Percentiles rank a stretch among this genome's conserved stretches.
Evolutionary conservation across 1,284 basidiomycete species (phyloP).

Genomic region (Golubevia pallescens): DNA sequence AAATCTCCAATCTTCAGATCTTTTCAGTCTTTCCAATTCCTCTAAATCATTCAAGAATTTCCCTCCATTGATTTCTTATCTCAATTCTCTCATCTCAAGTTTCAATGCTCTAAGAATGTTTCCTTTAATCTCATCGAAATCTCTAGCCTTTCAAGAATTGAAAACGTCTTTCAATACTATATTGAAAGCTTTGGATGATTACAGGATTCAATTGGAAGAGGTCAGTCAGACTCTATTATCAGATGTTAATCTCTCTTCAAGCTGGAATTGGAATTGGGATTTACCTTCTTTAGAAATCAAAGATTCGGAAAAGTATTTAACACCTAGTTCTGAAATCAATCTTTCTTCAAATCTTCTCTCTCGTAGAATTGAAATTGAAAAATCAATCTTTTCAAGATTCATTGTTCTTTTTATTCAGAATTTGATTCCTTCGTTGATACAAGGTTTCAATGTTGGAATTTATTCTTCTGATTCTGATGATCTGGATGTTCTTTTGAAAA

Average conservation of each 20-base stretch:
- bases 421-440: constrained; percentile 10
- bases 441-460: constrained; percentile 2
- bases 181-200: neutral
- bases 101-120: constrained; percentile 20
- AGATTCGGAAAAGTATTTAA: constrained; percentile 4
- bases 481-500: too few species aligned
- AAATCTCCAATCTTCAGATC: constrained; percentile 9
- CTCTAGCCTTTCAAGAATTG: neutral
- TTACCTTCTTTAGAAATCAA: constrained; percentile 11
- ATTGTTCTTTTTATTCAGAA: constrained; percentile 17
- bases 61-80: constrained; percentile 15
- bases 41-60: constrained; percentile 12
- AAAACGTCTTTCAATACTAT: constrained; percentile 5
- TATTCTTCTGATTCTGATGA: neutral
- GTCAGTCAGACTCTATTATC: neutral
- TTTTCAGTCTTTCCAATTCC: too few species aligned
- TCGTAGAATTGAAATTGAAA: neutral
- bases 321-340: too few species aligned
- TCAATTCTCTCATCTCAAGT: constrained; percentile 19
- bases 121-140: constrained; percentile 9
- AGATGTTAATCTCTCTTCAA: constrained; percentile 4
- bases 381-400: constrained; percentile 11
- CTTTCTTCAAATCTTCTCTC: neutral
- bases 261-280: constrained; percentile 5
- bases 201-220: neutral